Conservation (phyloP, 352 stramenopile genomes). For the Phytophthora sojae region DNA sequence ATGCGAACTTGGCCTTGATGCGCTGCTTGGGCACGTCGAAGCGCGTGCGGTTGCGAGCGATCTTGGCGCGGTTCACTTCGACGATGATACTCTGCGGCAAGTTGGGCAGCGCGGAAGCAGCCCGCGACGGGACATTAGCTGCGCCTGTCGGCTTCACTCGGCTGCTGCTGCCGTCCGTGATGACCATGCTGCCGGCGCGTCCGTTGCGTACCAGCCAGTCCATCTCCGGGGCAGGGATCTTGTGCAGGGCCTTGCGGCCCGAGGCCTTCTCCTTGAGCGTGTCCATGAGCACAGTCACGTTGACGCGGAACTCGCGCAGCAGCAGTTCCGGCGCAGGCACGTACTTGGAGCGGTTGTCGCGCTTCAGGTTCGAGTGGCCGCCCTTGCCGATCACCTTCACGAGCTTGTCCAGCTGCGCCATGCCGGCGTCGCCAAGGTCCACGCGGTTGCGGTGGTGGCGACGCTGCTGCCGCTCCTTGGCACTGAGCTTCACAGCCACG, state of each 20-base stretch:
- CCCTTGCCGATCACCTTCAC: slow-evolving; percentile 70
- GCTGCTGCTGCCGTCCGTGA: slow-evolving; percentile 42
- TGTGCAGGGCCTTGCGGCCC: slow-evolving; percentile 68
- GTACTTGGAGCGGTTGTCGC: slow-evolving; percentile 78
- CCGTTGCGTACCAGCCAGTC: slow-evolving; percentile 63
- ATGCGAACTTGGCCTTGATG: slow-evolving; percentile 72
- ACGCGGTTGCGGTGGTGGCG: slow-evolving; percentile 73
- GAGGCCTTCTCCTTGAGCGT: slow-evolving; percentile 76
- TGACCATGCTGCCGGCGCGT: slow-evolving; percentile 55
- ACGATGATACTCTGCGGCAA: slow-evolving; percentile 56
- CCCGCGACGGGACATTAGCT: neutral
- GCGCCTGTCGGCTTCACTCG: slow-evolving; percentile 2
- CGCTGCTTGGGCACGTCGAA: slow-evolving; percentile 75
- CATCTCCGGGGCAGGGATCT: slow-evolving; percentile 70
- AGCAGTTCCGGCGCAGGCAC: slow-evolving; percentile 74
- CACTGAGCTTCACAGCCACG: slow-evolving; percentile 59
- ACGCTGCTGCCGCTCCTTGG: slow-evolving; percentile 67
- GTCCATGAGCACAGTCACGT: slow-evolving; percentile 72
- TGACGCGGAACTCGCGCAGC: slow-evolving; percentile 72
- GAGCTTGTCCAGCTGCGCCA: slow-evolving; percentile 78
- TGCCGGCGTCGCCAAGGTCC: slow-evolving; percentile 72
- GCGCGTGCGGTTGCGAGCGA: slow-evolving; percentile 54
- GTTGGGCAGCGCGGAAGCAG: slow-evolving; percentile 27
- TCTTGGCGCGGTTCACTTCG: slow-evolving; percentile 69
- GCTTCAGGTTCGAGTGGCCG: slow-evolving; percentile 71